Conservation (phyloP, 768 basidiomycete species). For the Dendrothele bispora region DNA sequence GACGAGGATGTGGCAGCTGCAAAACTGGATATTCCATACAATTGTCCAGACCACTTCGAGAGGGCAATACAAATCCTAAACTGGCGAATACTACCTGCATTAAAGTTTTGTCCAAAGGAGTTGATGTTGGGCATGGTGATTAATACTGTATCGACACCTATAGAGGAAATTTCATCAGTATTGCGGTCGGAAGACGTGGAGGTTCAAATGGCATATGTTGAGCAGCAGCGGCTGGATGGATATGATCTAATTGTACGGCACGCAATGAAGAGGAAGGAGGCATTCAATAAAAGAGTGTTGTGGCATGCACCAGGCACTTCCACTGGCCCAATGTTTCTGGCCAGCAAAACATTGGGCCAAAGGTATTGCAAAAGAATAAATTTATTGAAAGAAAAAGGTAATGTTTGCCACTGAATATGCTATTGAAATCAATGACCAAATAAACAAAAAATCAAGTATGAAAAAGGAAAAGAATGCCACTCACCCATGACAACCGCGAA, state of each 20-base stretch:
- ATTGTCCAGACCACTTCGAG: conserved; percentile 1
- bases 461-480: no score
- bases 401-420: no score
- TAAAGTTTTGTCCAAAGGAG: neutral
- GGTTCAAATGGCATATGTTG: neutral
- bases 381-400: no score
- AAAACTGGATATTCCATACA: no score
- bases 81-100: neutral
- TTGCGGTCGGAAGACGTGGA: neutral
- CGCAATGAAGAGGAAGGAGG: neutral
- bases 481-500: no score
- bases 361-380: no score
- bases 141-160: neutral
- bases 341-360: no score
- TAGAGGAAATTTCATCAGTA: neutral
- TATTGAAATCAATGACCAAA: no score
- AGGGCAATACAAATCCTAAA: neutral
- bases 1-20: no score
- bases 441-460: no score
- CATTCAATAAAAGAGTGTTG: neutral
- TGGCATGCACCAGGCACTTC: no score
- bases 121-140: neutral
- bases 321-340: no score
- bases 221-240: neutral
- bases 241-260: neutral